Percentiles rank a stretch among this genome's conserved stretches.
These are phyloP conservation scores for Cyclospora cayetanensis DNA, from an alignment of 169 alveolate species.

Conservation along the genomic window DNA sequence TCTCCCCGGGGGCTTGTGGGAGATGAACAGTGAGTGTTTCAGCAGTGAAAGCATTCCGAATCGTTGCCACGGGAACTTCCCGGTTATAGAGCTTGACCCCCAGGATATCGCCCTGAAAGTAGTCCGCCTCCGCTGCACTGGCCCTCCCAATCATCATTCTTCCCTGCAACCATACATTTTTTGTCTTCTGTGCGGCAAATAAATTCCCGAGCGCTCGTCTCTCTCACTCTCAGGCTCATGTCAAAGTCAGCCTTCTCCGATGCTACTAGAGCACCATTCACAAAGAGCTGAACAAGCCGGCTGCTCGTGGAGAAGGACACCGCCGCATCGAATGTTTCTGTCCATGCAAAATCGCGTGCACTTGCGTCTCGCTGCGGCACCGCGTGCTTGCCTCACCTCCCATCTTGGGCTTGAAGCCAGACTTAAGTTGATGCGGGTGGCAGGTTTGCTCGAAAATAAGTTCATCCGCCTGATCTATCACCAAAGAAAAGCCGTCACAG, in stretches of 20 bases:
- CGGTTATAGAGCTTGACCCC: slow-evolving; percentile 79
- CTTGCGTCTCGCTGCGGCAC: background rate
- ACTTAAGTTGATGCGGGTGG: slow-evolving; percentile 60
- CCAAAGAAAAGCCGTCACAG: slow-evolving; percentile 86
- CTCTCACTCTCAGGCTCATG: slow-evolving; percentile 69
- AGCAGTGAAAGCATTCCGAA: slow-evolving; percentile 19
- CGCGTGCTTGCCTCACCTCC: slow-evolving; percentile 17
- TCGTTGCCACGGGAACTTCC: slow-evolving; percentile 60
- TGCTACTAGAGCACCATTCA: slow-evolving; percentile 78
- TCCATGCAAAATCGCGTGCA: too few relatives aligned
- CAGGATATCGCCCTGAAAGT: slow-evolving; percentile 80
- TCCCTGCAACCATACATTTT: slow-evolving; percentile 22
- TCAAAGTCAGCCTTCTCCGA: slow-evolving; percentile 74
- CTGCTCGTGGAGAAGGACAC: slow-evolving; percentile 51
- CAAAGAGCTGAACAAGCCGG: slow-evolving; percentile 72
- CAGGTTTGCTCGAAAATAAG: slow-evolving; percentile 83
- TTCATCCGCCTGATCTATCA: slow-evolving; percentile 83
- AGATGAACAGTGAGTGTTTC: background rate
- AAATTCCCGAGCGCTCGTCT: background rate
- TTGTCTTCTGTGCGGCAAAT: background rate
- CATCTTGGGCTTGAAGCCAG: slow-evolving; percentile 50
- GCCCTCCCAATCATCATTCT: slow-evolving; percentile 77
- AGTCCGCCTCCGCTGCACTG: slow-evolving; percentile 81
- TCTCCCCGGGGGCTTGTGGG: slow-evolving; percentile 47
- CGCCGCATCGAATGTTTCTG: slow-evolving; percentile 61